Conservation (phyloP, 768 basidiomycete species). For the Tricholoma sp. region DNA sequence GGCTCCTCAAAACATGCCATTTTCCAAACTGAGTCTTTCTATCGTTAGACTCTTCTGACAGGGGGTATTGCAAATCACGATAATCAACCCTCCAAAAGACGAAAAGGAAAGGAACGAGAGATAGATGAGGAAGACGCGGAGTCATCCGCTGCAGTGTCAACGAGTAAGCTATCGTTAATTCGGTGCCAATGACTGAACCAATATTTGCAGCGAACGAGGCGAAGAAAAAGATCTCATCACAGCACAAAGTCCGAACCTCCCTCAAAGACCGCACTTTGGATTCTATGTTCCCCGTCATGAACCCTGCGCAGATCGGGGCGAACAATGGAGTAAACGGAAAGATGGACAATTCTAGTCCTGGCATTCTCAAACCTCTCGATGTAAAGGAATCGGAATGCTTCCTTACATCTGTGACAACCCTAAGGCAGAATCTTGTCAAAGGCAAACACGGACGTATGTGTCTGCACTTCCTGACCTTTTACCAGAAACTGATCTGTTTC, state of each 20-base stretch:
- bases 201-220: slow-evolving; percentile 6
- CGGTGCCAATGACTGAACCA: background rate
- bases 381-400: slow-evolving; percentile 74
- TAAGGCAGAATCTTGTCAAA: slow-evolving; percentile 57
- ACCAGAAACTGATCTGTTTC: background rate
- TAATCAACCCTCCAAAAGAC: slow-evolving; percentile 26
- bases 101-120: slow-evolving; percentile 37
- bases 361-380: slow-evolving; percentile 35
- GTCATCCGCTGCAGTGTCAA: slow-evolving; percentile 17
- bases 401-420: slow-evolving; percentile 64
- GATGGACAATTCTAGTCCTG: slow-evolving; percentile 12
- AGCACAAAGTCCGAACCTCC: slow-evolving; percentile 92
- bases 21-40: background rate
- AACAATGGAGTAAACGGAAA: slow-evolving; percentile 17
- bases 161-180: background rate
- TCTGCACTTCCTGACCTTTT: background rate
- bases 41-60: slow-evolving; percentile 52
- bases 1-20: background rate
- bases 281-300: slow-evolving; percentile 80
- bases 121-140: slow-evolving; percentile 19
- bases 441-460: slow-evolving; percentile 64
- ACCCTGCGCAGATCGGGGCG: slow-evolving; percentile 40
- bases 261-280: slow-evolving; percentile 85
- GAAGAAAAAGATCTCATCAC: slow-evolving; percentile 57
- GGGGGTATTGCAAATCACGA: slow-evolving; percentile 38